Evolutionary conservation across 768 basidiomycete genomes (phyloP).

Genomic region (Podaxis pistillaris): DNA sequence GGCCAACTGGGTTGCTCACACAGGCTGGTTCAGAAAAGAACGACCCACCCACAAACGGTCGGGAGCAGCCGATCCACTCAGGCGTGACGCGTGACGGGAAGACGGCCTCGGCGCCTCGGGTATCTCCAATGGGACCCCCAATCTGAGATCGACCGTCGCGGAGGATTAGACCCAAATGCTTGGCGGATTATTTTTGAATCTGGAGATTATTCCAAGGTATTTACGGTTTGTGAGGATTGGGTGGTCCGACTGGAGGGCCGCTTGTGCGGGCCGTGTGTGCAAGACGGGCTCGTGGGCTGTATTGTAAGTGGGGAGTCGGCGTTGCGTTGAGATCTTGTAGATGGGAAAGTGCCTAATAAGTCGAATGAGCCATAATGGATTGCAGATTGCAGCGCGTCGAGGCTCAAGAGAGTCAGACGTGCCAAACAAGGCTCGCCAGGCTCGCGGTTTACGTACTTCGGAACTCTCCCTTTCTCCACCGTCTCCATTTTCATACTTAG

Average conservation of each 20-base stretch:
- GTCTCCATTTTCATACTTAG: constrained; percentile 22
- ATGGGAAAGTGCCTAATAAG: constrained; percentile 5
- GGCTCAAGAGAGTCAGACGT: constrained; percentile 9
- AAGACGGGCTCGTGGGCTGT: neutral
- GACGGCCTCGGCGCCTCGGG: constrained; percentile 42
- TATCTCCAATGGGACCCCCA: constrained; percentile 13
- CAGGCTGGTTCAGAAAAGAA: constrained; percentile 11
- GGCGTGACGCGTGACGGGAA: constrained; percentile 17
- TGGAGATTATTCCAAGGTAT: constrained; percentile 16
- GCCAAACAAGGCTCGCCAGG: constrained; percentile 22
- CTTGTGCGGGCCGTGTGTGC: neutral
- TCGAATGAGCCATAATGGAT: constrained; percentile 5
- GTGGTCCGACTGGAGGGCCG: neutral
- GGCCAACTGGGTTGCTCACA: constrained; percentile 12
- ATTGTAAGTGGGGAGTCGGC: neutral
- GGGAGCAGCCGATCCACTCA: constrained; percentile 14
- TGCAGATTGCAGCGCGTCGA: constrained; percentile 6
- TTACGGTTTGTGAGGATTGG: neutral
- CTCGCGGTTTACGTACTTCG: constrained; percentile 40
- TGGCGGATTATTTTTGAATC: constrained; percentile 17
- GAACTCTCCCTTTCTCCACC: constrained; percentile 46
- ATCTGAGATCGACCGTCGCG: constrained; percentile 21
- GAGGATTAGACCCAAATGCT: constrained; percentile 14
- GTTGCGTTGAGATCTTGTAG: neutral
- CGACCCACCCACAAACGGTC: constrained; percentile 11